A percentile compares a stretch with the other conserved stretches of the same genome.
Conservation (phyloP, 1,139 yeast species). For the Debaryomycetaceae sp. region DNA sequence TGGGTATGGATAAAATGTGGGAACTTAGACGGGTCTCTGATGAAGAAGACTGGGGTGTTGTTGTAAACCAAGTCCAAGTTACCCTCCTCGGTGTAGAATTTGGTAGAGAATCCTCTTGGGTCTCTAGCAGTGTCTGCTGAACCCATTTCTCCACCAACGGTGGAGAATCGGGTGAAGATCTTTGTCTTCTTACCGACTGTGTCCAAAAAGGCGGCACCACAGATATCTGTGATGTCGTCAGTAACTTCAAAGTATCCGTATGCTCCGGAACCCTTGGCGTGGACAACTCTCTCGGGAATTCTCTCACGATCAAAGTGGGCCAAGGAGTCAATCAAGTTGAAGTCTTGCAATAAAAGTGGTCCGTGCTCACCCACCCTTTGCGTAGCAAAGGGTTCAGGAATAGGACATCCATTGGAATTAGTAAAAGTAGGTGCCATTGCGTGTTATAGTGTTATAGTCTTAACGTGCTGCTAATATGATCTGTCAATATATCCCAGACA, state of each 20-base stretch:
- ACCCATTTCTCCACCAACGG: slow-evolving; percentile 87
- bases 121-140: slow-evolving; percentile 86
- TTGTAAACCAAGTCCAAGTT: slow-evolving; percentile 85
- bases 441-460: background rate
- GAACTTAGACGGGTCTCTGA: slow-evolving; percentile 84
- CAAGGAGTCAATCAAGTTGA: slow-evolving; percentile 69
- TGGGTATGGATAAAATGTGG: slow-evolving; percentile 87
- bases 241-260: slow-evolving; percentile 78
- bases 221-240: slow-evolving; percentile 73
- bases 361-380: slow-evolving; percentile 74
- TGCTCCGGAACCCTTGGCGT: slow-evolving; percentile 89
- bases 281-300: slow-evolving; percentile 87
- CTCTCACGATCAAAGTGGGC: slow-evolving; percentile 87
- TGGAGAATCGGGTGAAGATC: slow-evolving; percentile 74
- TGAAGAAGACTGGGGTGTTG: slow-evolving; percentile 85
- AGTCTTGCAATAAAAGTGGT: slow-evolving; percentile 74
- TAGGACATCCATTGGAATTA: slow-evolving; percentile 73
- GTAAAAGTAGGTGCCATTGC: slow-evolving; percentile 36
- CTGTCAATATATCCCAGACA: background rate
- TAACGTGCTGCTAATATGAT: background rate
- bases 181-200: slow-evolving; percentile 74
- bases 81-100: slow-evolving; percentile 85
- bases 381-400: slow-evolving; percentile 64
- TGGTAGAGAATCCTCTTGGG: slow-evolving; percentile 84
- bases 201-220: slow-evolving; percentile 67